These are phyloP conservation scores for Calonectria multiphialidica DNA, from an alignment of 2,329 filamentous ascomycete genomes.

Conservation along the genomic window DNA sequence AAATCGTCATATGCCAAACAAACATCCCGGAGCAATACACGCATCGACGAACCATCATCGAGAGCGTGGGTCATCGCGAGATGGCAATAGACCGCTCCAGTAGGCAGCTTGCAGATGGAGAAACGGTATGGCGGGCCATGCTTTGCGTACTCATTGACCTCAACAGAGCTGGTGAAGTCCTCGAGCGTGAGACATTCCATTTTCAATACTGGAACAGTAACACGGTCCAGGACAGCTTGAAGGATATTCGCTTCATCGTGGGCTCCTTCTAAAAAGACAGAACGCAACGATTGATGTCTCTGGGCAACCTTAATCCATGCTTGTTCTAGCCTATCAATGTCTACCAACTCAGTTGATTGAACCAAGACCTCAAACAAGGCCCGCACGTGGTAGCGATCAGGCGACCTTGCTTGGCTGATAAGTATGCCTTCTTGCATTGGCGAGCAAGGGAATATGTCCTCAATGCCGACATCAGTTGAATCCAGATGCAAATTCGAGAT, in stretches of 20 bases:
- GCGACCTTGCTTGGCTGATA: background rate
- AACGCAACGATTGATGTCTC: background rate
- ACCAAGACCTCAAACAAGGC: background rate
- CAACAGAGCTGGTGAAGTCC: background rate
- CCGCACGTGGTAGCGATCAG: background rate
- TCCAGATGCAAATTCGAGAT: background rate
- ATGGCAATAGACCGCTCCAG: background rate
- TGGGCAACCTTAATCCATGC: background rate
- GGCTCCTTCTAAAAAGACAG: background rate
- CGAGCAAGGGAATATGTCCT: background rate
- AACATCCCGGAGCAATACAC: background rate
- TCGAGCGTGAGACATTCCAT: background rate
- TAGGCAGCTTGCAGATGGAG: background rate
- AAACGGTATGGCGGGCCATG: background rate
- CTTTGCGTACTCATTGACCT: background rate
- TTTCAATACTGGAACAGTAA: background rate
- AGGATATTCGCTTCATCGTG: background rate
- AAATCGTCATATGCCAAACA: background rate
- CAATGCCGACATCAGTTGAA: background rate
- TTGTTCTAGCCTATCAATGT: background rate
- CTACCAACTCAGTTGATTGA: background rate
- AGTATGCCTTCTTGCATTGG: background rate
- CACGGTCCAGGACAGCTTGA: background rate
- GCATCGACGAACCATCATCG: background rate
- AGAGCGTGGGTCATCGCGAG: background rate